Base-by-base conservation (phyloP, 1,284 basidiomycete genomes). In the Cryptococcus sp. region DNA sequence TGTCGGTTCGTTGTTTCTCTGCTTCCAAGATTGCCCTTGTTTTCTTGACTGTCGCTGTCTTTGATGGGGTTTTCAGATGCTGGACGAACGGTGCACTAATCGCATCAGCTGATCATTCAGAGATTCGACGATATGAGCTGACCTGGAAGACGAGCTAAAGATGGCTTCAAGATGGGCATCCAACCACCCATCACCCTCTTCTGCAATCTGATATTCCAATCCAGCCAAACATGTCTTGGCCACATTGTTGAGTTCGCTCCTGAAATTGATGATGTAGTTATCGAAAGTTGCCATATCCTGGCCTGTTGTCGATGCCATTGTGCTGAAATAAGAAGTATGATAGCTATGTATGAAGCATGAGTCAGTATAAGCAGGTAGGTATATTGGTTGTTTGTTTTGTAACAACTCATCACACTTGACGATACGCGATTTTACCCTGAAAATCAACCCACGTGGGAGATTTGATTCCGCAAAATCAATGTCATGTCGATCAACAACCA, bases 21-120 rank as follows among this genome's bases (percentile, higher is more conserved):
- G 69, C 68, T 3, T 64, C 60, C 0, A 63, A 56, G 3, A 54
- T 55, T 2, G 70, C 67, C 41, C 74, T 55, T 0, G 74, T 76
- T 62, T 74, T 74, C 61, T 74, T 74, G 24, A 63, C 61, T 21
- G 72, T 76, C 18, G 64, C 57, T 2, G 71, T 73, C 36, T 67
- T 60, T 23, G 71, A 72, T 11, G 74, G 74, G 0, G 74, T 76
- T 56, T 76, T 76, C 57, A 76, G 69, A 21, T 74, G 56, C 40
- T 72, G 67, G 19, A 70, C 64, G 23, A 76, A 63, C 1, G 70
- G 67, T 7, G 64, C 67, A 42, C 72, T 72, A 50, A 9, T n/a
- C 22, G 21, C 16, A 25, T 23, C 2, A 47, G 28, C 18, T 25
- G 16, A 24, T 36, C 19, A 25, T 36, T 1, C 25, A 16, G 22